These are phyloP conservation scores for Ophiostoma sp. DNA, from an alignment of 2,329 filamentous ascomycete species.

Conservation along the genomic window DNA sequence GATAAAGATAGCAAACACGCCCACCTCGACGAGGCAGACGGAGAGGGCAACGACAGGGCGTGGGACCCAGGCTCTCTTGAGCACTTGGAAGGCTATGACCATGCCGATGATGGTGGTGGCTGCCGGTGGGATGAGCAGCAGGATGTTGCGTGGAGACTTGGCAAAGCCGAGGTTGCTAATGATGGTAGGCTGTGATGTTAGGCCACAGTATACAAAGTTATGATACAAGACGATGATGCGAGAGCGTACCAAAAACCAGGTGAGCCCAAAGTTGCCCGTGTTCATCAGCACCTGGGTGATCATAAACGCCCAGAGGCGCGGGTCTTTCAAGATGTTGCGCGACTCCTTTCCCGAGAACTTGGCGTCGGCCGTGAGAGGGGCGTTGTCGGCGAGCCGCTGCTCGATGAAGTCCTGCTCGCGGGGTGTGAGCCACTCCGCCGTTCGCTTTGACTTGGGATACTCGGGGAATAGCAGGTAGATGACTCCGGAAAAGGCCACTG, in stretches of 20 bases:
- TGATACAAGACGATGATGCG: no score
- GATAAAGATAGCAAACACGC: slow-evolving; percentile 23
- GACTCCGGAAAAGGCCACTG: slow-evolving; percentile 19
- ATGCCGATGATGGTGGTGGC: slow-evolving; percentile 19
- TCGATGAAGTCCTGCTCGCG: slow-evolving; percentile 24
- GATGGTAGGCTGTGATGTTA: slow-evolving; percentile 9
- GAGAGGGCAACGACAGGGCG: slow-evolving; percentile 17
- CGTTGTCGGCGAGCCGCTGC: slow-evolving; percentile 20
- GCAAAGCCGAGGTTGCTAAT: slow-evolving; percentile 18
- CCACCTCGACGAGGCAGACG: slow-evolving; percentile 19
- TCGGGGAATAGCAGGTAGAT: slow-evolving; percentile 21
- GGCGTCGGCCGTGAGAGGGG: slow-evolving; percentile 18
- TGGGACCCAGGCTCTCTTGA: slow-evolving; percentile 19
- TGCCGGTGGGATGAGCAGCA: slow-evolving; percentile 21
- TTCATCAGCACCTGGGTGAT: slow-evolving; percentile 23
- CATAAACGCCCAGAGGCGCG: slow-evolving; percentile 21
- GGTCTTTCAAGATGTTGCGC: slow-evolving; percentile 19
- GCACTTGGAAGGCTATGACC: slow-evolving; percentile 6
- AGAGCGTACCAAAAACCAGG: slow-evolving; percentile 17
- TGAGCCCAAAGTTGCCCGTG: slow-evolving; percentile 22
- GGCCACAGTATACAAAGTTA: no score
- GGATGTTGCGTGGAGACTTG: slow-evolving; percentile 19
- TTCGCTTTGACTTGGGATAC: slow-evolving; percentile 19
- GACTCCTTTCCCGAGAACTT: slow-evolving; percentile 18
- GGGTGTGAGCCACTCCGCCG: slow-evolving; percentile 20